phyloP scores from a whole-genome alignment of 139 green algal species.

The Chlamydomonas eustigma region DNA sequence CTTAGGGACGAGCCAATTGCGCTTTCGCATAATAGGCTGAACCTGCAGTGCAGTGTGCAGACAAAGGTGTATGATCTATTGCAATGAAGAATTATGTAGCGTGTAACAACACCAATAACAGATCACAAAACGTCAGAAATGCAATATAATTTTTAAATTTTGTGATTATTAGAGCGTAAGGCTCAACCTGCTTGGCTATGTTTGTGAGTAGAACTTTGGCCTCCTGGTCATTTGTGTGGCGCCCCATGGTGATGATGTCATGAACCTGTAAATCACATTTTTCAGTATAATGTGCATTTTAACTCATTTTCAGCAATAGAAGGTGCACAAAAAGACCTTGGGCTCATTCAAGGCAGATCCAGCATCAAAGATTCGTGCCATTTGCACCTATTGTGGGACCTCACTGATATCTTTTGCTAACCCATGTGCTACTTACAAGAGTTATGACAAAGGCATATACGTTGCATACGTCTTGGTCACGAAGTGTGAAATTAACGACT shows the following conservation, averaged over 20 bases:
- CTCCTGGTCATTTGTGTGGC: not conserved
- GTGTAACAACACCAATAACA: not conserved
- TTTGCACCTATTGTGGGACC: not conserved
- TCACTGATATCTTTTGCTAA: too few species aligned
- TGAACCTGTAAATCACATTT: not conserved
- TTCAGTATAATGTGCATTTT: not conserved
- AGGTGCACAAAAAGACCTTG: not conserved
- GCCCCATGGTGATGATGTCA: constrained; percentile 7
- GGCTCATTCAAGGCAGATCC: not conserved
- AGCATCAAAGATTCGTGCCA: constrained; percentile 1
- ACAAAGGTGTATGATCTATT: not conserved
- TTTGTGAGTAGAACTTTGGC: not conserved
- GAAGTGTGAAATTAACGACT: too few species aligned
- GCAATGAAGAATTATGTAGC: not conserved
- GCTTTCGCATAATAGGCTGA: constrained; percentile 8
- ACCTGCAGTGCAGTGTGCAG: not conserved
- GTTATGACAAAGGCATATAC: too few species aligned
- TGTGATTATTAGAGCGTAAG: not conserved
- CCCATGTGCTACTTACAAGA: too few species aligned
- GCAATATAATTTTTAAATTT: not conserved
- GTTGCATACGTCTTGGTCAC: too few species aligned
- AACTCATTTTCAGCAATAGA: not conserved
- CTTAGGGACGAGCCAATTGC: not conserved
- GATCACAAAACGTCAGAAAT: not conserved
- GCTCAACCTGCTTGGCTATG: constrained; percentile 1